phyloP scores from a whole-genome alignment of 768 basidiomycete genomes.

The Termitomyces sp. region DNA sequence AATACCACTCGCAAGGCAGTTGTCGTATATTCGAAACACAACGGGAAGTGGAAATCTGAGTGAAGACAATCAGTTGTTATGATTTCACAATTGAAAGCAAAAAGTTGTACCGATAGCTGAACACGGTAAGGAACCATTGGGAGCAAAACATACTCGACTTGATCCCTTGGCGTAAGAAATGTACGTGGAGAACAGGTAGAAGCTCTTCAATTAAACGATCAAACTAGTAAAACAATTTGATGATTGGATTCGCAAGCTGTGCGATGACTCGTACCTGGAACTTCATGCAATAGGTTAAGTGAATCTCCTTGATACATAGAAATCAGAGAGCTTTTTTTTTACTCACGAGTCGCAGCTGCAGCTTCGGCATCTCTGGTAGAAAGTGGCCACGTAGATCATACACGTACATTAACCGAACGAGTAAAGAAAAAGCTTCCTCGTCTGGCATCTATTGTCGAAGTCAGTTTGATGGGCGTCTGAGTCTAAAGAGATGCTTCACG shows the following conservation, averaged over 20 bases:
- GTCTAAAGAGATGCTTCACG: conserved; percentile 39
- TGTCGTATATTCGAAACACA: conserved; percentile 96
- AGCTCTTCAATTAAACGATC: conserved; percentile 93
- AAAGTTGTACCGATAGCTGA: conserved; percentile 78
- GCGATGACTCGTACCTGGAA: conserved; percentile 48
- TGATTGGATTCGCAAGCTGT: conserved; percentile 4
- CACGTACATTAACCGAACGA: conserved; percentile 93
- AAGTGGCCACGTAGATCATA: conserved; percentile 97
- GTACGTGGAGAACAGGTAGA: conserved; percentile 87
- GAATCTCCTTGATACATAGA: neutral
- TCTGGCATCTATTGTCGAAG: conserved; percentile 83
- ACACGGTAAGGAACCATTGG: conserved; percentile 98
- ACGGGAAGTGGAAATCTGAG: conserved; percentile 88
- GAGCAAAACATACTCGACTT: conserved; percentile 99
- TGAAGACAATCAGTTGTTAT: neutral
- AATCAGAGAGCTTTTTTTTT: neutral
- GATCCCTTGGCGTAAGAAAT: conserved; percentile 90
- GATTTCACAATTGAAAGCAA: neutral
- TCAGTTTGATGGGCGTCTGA: conserved; percentile 6
- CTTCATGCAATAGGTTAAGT: conserved; percentile 22
- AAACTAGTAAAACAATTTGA: conserved; percentile 49
- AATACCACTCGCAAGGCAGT: conserved; percentile 93
- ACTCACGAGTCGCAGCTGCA: conserved; percentile 85
- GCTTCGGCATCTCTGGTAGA: conserved; percentile 98
- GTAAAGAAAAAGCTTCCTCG: conserved; percentile 95